Evolutionary conservation across 2,329 filamentous ascomycete genomes (phyloP).

Genomic region (Talaromyces sp.): DNA sequence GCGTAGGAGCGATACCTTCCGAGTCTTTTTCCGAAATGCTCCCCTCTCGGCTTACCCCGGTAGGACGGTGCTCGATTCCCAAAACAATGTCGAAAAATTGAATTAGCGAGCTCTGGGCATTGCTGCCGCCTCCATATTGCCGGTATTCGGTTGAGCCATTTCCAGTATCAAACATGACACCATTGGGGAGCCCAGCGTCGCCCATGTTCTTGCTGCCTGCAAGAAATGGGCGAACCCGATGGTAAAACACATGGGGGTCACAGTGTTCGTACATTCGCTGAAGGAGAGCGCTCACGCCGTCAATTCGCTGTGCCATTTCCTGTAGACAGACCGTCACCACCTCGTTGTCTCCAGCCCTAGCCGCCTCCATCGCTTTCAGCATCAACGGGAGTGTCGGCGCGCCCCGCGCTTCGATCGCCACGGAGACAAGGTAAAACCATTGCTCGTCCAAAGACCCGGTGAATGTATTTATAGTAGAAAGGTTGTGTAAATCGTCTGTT

Average conservation of each 20-base stretch:
- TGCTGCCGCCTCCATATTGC: conserved; percentile 89
- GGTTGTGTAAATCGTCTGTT: conserved; percentile 78
- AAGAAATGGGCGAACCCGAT: conserved; percentile 91
- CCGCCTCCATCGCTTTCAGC: conserved; percentile 79
- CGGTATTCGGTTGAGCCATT: conserved; percentile 63
- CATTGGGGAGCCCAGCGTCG: conserved; percentile 82
- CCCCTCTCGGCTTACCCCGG: conserved; percentile 56
- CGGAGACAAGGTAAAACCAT: conserved; percentile 96
- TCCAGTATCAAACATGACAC: conserved; percentile 82
- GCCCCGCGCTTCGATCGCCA: conserved; percentile 89
- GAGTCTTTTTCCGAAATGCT: conserved; percentile 44
- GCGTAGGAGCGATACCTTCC: conserved; percentile 42
- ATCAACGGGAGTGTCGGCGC: conserved; percentile 83
- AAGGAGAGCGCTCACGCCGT: conserved; percentile 73
- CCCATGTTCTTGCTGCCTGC: conserved; percentile 97
- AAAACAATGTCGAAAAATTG: conserved; percentile 95
- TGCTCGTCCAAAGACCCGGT: conserved; percentile 94
- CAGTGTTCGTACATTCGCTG: conserved; percentile 93
- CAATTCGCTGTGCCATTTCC: conserved; percentile 77
- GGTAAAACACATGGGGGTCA: conserved; percentile 90
- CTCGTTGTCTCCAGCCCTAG: conserved; percentile 61
- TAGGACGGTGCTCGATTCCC: conserved; percentile 84
- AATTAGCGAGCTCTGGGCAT: conserved; percentile 92
- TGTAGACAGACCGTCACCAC: conserved; percentile 73
- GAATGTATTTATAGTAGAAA: conserved; percentile 82